phyloP scores from a whole-genome alignment of 2,329 filamentous ascomycete species.

The Colletotrichum incanum region DNA sequence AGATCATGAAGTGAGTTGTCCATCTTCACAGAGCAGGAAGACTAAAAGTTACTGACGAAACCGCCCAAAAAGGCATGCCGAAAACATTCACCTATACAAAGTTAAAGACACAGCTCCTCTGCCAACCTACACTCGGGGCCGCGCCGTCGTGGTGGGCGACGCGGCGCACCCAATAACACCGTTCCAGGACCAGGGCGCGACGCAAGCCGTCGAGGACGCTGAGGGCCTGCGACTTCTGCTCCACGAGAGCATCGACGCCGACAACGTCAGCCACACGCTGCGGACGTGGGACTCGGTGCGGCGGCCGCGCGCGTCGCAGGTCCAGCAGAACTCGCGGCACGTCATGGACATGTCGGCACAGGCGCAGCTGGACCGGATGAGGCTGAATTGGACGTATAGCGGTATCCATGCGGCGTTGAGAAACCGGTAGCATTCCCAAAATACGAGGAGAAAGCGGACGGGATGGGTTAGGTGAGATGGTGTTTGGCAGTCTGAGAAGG shows the following conservation, averaged over 20 bases:
- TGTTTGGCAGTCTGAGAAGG: background rate
- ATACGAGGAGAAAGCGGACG: background rate
- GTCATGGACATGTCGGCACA: constrained; percentile 35
- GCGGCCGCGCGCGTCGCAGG: constrained; percentile 37
- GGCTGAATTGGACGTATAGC: constrained; percentile 36
- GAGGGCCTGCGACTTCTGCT: constrained; percentile 31
- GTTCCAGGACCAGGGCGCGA: constrained; percentile 38
- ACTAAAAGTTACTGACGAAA: background rate
- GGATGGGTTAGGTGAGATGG: background rate
- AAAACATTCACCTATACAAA: constrained; percentile 26
- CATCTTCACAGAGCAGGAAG: background rate
- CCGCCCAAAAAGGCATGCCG: background rate
- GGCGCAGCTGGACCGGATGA: constrained; percentile 36
- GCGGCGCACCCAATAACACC: constrained; percentile 42
- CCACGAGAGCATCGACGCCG: constrained; percentile 19
- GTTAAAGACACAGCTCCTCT: constrained; percentile 57
- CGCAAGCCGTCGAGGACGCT: constrained; percentile 39
- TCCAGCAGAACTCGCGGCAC: constrained; percentile 37
- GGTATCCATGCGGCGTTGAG: constrained; percentile 36
- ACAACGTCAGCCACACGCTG: constrained; percentile 1
- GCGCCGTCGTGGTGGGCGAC: constrained; percentile 37
- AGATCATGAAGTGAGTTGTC: constrained; percentile 27
- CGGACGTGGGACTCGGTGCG: constrained; percentile 36
- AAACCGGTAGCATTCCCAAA: background rate
- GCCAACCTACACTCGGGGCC: constrained; percentile 51